phyloP scores from a whole-genome alignment of 108 stramenopile species.

The Craspedostauros australis region DNA sequence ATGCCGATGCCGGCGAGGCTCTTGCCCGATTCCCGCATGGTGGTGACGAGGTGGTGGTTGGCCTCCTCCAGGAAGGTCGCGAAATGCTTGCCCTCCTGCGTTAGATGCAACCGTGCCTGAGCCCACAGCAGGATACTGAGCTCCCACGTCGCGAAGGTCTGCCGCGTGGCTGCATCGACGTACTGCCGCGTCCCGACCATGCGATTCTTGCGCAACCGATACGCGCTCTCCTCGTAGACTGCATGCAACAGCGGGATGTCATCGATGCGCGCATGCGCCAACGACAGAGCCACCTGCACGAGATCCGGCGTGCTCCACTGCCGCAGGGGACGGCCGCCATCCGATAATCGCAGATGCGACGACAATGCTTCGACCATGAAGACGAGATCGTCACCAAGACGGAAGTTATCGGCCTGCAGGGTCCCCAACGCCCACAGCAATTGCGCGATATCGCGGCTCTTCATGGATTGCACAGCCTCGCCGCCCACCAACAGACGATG shows the following conservation, averaged over 20 bases:
- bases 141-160: conserved; percentile 53
- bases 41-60: conserved; percentile 25
- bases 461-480: conserved; percentile 9
- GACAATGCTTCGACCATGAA: conserved; percentile 50
- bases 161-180: conserved; percentile 15
- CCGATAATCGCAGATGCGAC: conserved; percentile 26
- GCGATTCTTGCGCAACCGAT: conserved; percentile 15
- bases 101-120: conserved; percentile 67
- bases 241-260: conserved; percentile 41
- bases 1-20: conserved; percentile 31
- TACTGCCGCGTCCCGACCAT: conserved; percentile 1
- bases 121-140: conserved; percentile 70
- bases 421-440: conserved; percentile 74
- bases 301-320: conserved; percentile 65
- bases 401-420: conserved; percentile 64
- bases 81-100: conserved; percentile 34
- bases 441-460: conserved; percentile 64
- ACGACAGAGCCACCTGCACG: conserved; percentile 54
- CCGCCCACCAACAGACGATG: conserved; percentile 6
- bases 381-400: conserved; percentile 51
- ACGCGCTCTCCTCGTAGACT: conserved; percentile 49
- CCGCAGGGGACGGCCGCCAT: conserved; percentile 28
- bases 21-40: conserved; percentile 1
- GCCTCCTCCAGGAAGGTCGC: conserved; percentile 43
- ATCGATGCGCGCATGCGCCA: conserved; percentile 75